Evolutionary conservation across 2,329 filamentous ascomycete genomes (phyloP).

Genomic region (Clarireedia paspali): DNA sequence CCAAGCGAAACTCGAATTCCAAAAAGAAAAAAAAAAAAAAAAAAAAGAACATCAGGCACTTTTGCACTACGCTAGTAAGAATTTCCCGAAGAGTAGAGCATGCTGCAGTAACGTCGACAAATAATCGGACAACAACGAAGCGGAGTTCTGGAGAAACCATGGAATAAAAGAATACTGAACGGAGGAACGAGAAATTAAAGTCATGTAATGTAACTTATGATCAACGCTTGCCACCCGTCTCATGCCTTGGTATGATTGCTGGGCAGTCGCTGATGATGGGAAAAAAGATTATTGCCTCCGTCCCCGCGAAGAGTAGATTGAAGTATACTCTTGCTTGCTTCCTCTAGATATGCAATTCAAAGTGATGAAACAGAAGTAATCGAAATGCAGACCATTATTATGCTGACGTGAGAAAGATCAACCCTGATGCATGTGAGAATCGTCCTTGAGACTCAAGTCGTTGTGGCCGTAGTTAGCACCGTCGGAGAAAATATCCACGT

Average conservation of each 20-base stretch:
- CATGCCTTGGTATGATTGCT: not conserved
- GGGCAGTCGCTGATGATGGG: not conserved
- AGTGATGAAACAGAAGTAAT: not conserved
- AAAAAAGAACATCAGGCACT: too few species aligned
- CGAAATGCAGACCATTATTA: not conserved
- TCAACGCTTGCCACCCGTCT: not conserved
- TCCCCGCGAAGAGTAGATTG: not conserved
- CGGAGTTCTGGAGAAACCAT: not conserved
- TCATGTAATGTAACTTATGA: too few species aligned
- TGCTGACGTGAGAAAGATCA: not conserved
- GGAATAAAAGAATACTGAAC: too few species aligned
- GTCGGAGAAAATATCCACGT: conserved; percentile 1
- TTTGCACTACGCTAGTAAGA: too few species aligned
- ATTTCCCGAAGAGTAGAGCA: too few species aligned
- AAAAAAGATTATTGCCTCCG: not conserved
- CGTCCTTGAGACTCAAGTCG: not conserved
- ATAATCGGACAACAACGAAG: not conserved
- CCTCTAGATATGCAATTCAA: not conserved
- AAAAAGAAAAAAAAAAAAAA: too few species aligned
- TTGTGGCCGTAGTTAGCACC: not conserved
- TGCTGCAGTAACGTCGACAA: too few species aligned
- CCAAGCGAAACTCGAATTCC: too few species aligned
- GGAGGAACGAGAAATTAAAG: too few species aligned
- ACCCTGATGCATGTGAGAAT: not conserved
- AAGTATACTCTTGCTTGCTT: not conserved